phyloP scores from a whole-genome alignment of 164 flowering plant genomes.

The Stephania cephalantha region DNA sequence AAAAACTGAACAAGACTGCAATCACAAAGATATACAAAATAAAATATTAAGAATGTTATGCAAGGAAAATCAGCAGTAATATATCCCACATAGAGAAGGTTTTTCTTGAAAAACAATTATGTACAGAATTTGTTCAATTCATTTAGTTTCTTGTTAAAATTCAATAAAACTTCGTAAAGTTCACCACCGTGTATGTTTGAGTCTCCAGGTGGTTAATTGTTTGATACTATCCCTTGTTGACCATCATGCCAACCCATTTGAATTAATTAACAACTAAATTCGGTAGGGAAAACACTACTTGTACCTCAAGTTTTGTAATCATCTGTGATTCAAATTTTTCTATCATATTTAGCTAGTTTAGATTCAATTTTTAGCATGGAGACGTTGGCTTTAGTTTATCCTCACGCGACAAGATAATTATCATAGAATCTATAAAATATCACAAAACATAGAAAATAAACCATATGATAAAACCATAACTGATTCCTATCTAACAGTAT shows the following conservation, averaged over 20 bases:
- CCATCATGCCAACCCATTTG: not conserved
- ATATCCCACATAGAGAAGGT: not conserved
- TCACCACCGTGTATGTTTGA: not conserved
- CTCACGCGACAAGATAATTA: no score
- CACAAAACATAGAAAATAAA: no score
- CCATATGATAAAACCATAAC: no score
- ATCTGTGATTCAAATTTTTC: not conserved
- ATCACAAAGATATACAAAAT: no score
- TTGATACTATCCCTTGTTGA: not conserved
- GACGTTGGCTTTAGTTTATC: no score
- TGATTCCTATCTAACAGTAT: no score
- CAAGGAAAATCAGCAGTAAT: not conserved
- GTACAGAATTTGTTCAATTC: not conserved
- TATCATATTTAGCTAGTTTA: not conserved
- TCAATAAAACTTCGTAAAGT: not conserved
- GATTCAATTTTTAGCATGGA: no score
- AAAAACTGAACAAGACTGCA: no score
- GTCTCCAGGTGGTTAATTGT: not conserved
- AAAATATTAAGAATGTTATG: no score
- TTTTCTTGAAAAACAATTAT: not conserved
- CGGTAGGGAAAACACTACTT: not conserved
- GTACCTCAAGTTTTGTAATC: not conserved
- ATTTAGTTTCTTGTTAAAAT: not conserved
- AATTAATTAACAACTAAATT: not conserved
- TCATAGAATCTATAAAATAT: no score